Evolutionary conservation across 805 yeast species (phyloP), one percentile per base, ranked within the genome.

Genomic region (Babjeviella inositovora): DNA sequence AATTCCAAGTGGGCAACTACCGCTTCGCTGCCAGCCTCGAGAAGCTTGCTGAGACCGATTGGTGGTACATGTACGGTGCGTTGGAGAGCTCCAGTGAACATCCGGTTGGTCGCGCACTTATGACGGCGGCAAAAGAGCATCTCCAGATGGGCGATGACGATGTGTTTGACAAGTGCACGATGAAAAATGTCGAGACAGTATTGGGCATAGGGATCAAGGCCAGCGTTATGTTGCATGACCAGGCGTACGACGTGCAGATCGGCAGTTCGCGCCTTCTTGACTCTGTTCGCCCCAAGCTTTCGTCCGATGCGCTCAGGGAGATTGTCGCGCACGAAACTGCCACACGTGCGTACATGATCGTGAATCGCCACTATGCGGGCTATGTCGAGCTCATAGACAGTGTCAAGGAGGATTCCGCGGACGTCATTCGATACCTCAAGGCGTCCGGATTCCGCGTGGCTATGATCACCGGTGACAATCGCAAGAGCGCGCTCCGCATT

Each of bases 391-490:
- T 87, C 8, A 47, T 58, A 4, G 98, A 90, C 45, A 49, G 61
- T 8, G 37, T 84, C 11, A 76, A 80, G 32, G 51, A 60, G 1
- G 80, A 79, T 31, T 68, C 94, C 0, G 47, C 44, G 15, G 59
- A 56, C 3, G 73, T 81, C 0, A 52, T 90, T 9, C 47, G 56
- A 13, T 60, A 65, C 30, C 52, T 90, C 22, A 47, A 47, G 23
- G 33, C 40, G 2, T 48, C 53, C 21, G 73, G 75, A 0, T 64
- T 68, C 33, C 53, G 59, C 7, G 72, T 84, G 7, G 93, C 82
- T 6, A 70, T 90, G 68, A 79, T 90, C 3, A 82, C 94, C 2
- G 99, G 99, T 18, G 99, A 90, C 44, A 66, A 70, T 27, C 42
- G 41, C 5, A 50, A 49, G 13, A 68, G 77, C 3, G 90, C 94